phyloP scores from a whole-genome alignment of 2,329 filamentous ascomycete genomes.

The Claviceps sp. region DNA sequence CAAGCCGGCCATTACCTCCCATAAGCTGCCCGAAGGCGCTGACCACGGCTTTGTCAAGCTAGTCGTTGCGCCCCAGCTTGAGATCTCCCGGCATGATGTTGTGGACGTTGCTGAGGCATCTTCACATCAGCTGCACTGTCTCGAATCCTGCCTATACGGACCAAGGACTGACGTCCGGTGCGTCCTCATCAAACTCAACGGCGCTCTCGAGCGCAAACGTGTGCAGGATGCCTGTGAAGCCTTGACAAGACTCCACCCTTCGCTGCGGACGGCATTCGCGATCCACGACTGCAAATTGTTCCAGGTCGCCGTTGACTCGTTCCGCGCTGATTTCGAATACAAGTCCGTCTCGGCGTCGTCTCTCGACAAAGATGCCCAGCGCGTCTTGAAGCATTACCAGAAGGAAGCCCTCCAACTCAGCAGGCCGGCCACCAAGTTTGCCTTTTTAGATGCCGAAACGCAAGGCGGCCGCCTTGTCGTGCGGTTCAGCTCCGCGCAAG shows the following conservation, averaged over 20 bases:
- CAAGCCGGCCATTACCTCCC: conserved; percentile 3
- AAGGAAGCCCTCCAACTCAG: conserved; percentile 24
- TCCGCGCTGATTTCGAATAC: conserved; percentile 29
- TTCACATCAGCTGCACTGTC: conserved; percentile 30
- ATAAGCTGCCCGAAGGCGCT: conserved; percentile 5
- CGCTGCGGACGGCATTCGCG: conserved; percentile 41
- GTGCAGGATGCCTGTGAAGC: conserved; percentile 33
- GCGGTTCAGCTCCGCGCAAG: conserved; percentile 34
- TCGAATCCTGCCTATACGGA: conserved; percentile 34
- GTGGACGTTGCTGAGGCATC: conserved; percentile 36
- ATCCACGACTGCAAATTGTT: conserved; percentile 31
- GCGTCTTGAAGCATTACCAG: conserved; percentile 31
- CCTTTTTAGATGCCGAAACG: conserved; percentile 33
- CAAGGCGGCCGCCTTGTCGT: conserved; percentile 34
- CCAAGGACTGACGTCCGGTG: conserved; percentile 32
- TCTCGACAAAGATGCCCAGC: conserved; percentile 24
- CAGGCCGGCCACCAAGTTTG: conserved; percentile 34
- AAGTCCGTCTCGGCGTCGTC: conserved; percentile 27
- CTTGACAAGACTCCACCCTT: conserved; percentile 31
- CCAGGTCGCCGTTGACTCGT: conserved; percentile 32
- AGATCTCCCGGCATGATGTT: conserved; percentile 27
- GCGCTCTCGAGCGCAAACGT: conserved; percentile 25
- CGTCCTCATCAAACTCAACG: conserved; percentile 34
- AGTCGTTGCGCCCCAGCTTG: conserved; percentile 28
- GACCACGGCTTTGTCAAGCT: conserved; percentile 25